Percentiles rank a stretch among this genome's conserved stretches.
Evolutionary conservation across 1,284 basidiomycete species (phyloP).

Genomic region (Schizophyllum amplum): DNA sequence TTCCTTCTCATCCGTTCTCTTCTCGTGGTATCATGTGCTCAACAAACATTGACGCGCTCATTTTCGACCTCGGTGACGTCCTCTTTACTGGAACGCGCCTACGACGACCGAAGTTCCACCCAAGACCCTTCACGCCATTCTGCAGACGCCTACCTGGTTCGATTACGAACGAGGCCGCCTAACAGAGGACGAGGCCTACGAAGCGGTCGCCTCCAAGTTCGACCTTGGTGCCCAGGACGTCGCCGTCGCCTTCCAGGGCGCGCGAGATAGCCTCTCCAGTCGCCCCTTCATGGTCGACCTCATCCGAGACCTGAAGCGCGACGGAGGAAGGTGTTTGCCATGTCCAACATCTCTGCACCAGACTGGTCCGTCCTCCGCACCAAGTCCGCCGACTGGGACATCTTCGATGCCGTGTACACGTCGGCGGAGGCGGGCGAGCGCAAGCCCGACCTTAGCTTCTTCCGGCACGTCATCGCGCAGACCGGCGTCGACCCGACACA

Average conservation of each 20-base stretch:
- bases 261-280: slow-evolving; percentile 36
- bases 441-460: slow-evolving; percentile 49
- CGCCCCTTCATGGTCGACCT: slow-evolving; percentile 37
- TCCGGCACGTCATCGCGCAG: slow-evolving; percentile 36
- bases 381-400: slow-evolving; percentile 40
- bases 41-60: slow-evolving; percentile 23
- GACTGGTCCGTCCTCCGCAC: slow-evolving; percentile 39
- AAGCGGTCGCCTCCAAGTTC: slow-evolving; percentile 32
- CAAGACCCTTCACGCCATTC: slow-evolving; percentile 33
- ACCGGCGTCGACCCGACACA: slow-evolving; percentile 33
- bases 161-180: slow-evolving; percentile 46
- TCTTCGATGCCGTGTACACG: slow-evolving; percentile 47
- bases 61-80: slow-evolving; percentile 50
- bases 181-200: slow-evolving; percentile 39
- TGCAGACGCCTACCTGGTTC: slow-evolving; percentile 43
- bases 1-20: no score
- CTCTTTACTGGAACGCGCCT: slow-evolving; percentile 48
- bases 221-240: slow-evolving; percentile 31
- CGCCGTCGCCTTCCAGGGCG: slow-evolving; percentile 33
- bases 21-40: background rate
- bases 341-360: slow-evolving; percentile 53
- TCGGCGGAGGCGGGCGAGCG: slow-evolving; percentile 42
- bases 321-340: slow-evolving; percentile 37
- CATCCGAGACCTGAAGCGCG: slow-evolving; percentile 36
- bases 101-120: slow-evolving; percentile 40